phyloP scores from a whole-genome alignment of 176 grass and related monocot genomes.

The Musa itinerans region DNA sequence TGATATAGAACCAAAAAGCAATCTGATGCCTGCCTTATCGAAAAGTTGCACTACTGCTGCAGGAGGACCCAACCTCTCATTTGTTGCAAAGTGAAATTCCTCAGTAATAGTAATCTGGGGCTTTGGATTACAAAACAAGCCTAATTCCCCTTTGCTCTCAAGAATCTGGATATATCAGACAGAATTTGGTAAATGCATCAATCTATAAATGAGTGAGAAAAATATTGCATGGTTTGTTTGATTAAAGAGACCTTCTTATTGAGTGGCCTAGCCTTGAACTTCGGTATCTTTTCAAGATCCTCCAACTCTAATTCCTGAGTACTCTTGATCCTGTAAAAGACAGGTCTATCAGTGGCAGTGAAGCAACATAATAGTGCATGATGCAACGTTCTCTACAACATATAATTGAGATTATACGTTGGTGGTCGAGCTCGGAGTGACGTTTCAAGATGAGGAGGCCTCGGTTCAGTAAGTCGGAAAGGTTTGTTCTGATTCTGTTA shows the following conservation, averaged over 20 bases:
- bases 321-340: constrained; percentile 57
- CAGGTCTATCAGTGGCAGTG: too few species aligned
- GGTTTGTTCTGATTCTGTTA: constrained; percentile 46
- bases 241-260: constrained; percentile 61
- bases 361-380: too few species aligned
- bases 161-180: constrained; percentile 50
- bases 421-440: constrained; percentile 57
- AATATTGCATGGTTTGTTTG: constrained; percentile 2
- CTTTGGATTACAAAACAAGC: constrained; percentile 38
- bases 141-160: constrained; percentile 53
- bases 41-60: constrained; percentile 48
- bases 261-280: constrained; percentile 76
- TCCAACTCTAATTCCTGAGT: constrained; percentile 76
- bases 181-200: background rate
- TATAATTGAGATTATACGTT: constrained; percentile 27
- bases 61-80: constrained; percentile 61
- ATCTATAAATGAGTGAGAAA: background rate
- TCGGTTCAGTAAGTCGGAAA: constrained; percentile 39
- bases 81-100: constrained; percentile 75
- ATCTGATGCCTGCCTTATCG: constrained; percentile 52
- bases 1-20: background rate
- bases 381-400: too few species aligned
- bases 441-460: constrained; percentile 70
- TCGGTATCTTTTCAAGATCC: constrained; percentile 73
- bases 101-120: constrained; percentile 51